Evolutionary conservation across 441 rosid genomes (phyloP).

Genomic region (Syzygium malaccense): DNA sequence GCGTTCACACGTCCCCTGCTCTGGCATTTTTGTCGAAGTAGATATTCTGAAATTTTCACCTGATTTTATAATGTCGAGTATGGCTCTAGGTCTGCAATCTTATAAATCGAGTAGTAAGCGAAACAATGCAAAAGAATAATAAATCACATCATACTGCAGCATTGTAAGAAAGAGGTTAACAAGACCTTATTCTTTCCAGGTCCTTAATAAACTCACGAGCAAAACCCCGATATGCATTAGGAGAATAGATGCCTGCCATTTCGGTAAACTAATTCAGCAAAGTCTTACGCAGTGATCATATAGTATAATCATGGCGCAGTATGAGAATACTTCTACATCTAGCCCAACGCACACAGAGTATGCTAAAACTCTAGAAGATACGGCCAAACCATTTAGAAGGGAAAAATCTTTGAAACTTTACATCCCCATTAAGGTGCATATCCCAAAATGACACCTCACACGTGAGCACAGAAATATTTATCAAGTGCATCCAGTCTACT

Average conservation of each 20-base stretch:
- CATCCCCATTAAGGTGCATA: neutral
- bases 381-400: neutral
- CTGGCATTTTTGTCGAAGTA: slow-evolving; percentile 84
- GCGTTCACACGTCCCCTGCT: slow-evolving; percentile 89
- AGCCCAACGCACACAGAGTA: neutral
- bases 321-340: neutral
- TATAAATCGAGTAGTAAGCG: neutral
- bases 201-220: slow-evolving; percentile 85
- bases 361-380: neutral
- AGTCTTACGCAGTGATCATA: neutral
- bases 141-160: neutral
- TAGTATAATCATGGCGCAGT: neutral
- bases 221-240: slow-evolving; percentile 68
- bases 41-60: slow-evolving; percentile 90
- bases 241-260: slow-evolving; percentile 66
- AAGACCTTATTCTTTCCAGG: slow-evolving; percentile 71
- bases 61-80: slow-evolving; percentile 74
- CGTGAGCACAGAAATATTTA: neutral
- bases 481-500: neutral
- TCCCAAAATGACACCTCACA: neutral
- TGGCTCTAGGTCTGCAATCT: slow-evolving; percentile 71
- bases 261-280: neutral
- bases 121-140: neutral
- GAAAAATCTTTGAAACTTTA: neutral
- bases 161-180: neutral